phyloP scores from a whole-genome alignment of 805 yeast species.

The Yarrowia deformans region DNA sequence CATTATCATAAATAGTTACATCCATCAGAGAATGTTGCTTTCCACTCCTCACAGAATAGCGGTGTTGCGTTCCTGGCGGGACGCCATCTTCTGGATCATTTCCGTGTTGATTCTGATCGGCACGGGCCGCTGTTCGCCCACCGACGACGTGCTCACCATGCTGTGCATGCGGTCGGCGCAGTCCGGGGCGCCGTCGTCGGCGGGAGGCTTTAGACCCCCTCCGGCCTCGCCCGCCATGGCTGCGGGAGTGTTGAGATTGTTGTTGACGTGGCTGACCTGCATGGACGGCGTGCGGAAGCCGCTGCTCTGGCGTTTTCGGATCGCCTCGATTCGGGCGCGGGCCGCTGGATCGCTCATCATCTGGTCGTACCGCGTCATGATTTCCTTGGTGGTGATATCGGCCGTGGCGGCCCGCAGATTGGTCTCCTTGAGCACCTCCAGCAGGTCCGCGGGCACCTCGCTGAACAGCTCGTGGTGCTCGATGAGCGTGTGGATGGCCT shows the following conservation, averaged over 20 bases:
- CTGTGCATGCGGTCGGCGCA: constrained; percentile 21
- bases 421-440: constrained; percentile 58
- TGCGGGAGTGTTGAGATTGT: background rate
- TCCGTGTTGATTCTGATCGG: constrained; percentile 42
- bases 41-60: constrained; percentile 20
- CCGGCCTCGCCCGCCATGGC: no score
- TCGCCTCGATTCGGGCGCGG: constrained; percentile 5
- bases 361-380: constrained; percentile 43
- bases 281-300: constrained; percentile 31
- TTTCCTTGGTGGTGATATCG: constrained; percentile 47
- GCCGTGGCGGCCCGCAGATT: constrained; percentile 45
- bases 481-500: constrained; percentile 83
- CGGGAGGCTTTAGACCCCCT: constrained; percentile 3
- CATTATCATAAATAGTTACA: constrained; percentile 33
- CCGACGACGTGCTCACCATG: constrained; percentile 39
- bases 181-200: background rate
- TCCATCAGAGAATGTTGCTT: no score
- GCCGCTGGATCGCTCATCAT: constrained; percentile 36
- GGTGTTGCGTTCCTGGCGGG: constrained; percentile 40
- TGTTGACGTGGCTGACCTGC: constrained; percentile 24
- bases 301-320: constrained; percentile 27
- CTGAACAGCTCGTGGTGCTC: constrained; percentile 81
- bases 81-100: constrained; percentile 40
- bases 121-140: constrained; percentile 40
- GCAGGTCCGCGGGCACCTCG: constrained; percentile 72